phyloP scores from a whole-genome alignment of 441 rosid species.

The Populus tomentosa region DNA sequence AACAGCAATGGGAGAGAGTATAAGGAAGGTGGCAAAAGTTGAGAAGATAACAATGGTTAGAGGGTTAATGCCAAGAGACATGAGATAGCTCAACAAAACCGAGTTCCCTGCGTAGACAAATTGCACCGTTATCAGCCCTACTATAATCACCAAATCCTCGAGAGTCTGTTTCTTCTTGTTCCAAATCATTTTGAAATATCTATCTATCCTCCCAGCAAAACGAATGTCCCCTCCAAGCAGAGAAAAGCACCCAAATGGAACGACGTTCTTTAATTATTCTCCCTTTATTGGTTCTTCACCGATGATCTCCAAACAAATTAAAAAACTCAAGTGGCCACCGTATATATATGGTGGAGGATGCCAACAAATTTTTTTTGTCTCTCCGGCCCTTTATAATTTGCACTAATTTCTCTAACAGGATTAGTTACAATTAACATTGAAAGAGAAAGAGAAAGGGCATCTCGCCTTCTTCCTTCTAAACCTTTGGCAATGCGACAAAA shows the following conservation, averaged over 20 bases:
- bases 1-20: constrained; percentile 57
- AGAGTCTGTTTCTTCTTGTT: constrained; percentile 30
- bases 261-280: background rate
- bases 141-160: constrained; percentile 53
- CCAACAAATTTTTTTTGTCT: background rate
- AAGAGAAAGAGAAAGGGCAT: background rate
- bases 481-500: background rate
- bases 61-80: constrained; percentile 72
- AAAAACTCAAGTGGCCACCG: background rate
- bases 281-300: background rate
- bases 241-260: background rate
- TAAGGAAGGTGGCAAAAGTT: constrained; percentile 61
- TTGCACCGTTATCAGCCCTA: constrained; percentile 64
- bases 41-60: constrained; percentile 66
- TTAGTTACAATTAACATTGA: background rate
- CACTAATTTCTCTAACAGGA: background rate
- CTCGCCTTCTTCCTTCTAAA: background rate
- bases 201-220: background rate
- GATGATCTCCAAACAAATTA: background rate
- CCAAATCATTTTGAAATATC: constrained; percentile 15
- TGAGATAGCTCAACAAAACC: constrained; percentile 58
- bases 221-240: background rate
- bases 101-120: constrained; percentile 59
- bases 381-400: too few relatives aligned
- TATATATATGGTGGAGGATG: background rate